Base-by-base conservation (phyloP, 257 asterid genomes). In the Prunella vulgaris region DNA sequence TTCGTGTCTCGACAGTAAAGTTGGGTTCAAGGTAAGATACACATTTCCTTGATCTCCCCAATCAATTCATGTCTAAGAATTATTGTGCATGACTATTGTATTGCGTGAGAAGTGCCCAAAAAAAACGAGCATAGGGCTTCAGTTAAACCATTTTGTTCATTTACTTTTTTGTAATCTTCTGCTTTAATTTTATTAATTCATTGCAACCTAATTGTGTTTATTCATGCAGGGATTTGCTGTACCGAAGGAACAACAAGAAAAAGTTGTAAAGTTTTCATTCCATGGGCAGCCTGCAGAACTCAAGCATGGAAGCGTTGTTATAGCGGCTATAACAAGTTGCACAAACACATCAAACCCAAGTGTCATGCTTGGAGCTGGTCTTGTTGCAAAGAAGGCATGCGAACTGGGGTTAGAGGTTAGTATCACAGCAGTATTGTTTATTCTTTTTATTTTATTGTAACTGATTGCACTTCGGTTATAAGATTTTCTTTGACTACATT, bases 341-440 rank as follows among this genome's bases (percentile, higher is more conserved):
- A 92, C 97, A 64, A 90, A 92, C 81, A 92, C 98, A 59, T 92
- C 98, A 49, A 92, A 92, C 84, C 98, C 98, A 60, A 92, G 96
- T 81, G 97, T 92, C 76, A 92, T 92, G 98, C 96, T 92, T 79
- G 98, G 98, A 70, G 98, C 98, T 74, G 98, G 90, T 71, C 95
- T 92, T 58, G 98, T 92, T 51, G 97, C 97, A 3, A 92, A 92
- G 88, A 92, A 86, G 82, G 97, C 98, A 27, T 90, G 91, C 44
- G 97, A 92, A 75, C 71, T 92, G 74, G 97, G 98, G 4, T 74
- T 92, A 74, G 88, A 92, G 96, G 98, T 92, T 68, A 63, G 93
- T 83, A 10, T 72, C 28, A 61, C 18, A 60, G 30, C 20, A 10
- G 42, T 65, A 17, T 30, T 52, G 68, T 10, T 40, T 12, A 40